phyloP scores from a whole-genome alignment of 176 grass and related monocot genomes.

The Calamus simplicifolius region DNA sequence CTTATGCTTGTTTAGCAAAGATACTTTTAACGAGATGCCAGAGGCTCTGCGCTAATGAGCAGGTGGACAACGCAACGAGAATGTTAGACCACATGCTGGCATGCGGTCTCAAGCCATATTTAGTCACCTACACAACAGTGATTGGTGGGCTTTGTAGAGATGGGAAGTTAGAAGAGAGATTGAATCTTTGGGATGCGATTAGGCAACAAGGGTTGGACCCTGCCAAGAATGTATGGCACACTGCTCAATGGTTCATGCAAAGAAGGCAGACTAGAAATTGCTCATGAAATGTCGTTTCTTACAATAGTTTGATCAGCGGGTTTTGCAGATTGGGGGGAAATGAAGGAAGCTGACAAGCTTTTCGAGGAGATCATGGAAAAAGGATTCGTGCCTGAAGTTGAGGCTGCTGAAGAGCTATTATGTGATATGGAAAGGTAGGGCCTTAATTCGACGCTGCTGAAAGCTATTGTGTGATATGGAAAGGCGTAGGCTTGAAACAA shows the following conservation, averaged over 20 bases:
- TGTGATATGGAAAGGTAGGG: not conserved
- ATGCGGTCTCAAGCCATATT: not conserved
- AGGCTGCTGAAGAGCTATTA: conserved; percentile 1
- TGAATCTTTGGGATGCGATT: conserved; percentile 6
- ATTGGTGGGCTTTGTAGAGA: not conserved
- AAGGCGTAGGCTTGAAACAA: conserved; percentile 6
- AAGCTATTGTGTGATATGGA: conserved; percentile 3
- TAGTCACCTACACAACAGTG: not conserved
- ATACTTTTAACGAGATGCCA: too few species aligned
- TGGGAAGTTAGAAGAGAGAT: not conserved
- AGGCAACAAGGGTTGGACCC: not conserved
- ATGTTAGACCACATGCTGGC: not conserved
- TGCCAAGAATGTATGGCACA: conserved; percentile 5
- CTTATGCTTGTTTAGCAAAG: too few species aligned
- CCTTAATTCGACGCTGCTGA: conserved; percentile 4
- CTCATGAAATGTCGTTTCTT: conserved; percentile 1
- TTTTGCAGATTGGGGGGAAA: conserved; percentile 8
- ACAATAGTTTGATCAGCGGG: conserved; percentile 9
- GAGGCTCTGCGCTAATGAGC: not conserved
- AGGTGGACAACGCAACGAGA: not conserved
- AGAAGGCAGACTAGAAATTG: not conserved
- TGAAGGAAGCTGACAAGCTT: not conserved
- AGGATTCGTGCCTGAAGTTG: not conserved
- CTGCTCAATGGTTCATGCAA: not conserved
- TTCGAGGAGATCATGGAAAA: conserved; percentile 1